Conservation (phyloP, 202 grass and related monocot genomes). For the Miscanthus sacchariflorus region DNA sequence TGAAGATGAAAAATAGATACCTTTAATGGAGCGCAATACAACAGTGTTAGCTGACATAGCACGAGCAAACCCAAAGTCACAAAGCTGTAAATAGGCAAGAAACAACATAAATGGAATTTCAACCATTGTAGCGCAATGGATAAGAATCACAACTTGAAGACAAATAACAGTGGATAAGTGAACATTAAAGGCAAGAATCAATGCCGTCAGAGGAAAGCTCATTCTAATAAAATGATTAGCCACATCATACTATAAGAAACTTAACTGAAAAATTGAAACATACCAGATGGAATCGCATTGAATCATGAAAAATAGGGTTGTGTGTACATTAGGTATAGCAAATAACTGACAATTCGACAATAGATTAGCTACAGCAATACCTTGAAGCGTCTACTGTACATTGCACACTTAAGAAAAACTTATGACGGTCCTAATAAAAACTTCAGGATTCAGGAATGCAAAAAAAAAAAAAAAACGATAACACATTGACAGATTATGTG, state of each 20-base stretch:
- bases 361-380: not conserved
- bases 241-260: conserved; percentile 6
- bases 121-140: conserved; percentile 36
- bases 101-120: not conserved
- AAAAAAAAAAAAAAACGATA: not conserved
- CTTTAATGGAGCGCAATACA: conserved; percentile 96
- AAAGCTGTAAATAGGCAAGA: conserved; percentile 67
- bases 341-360: not conserved
- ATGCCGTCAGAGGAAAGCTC: conserved; percentile 13
- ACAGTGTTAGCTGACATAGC: conserved; percentile 99
- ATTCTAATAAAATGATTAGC: not conserved
- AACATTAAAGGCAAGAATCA: not conserved
- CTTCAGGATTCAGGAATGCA: not conserved
- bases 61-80: conserved; percentile 98
- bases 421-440: conserved; percentile 5
- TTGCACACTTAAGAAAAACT: conserved; percentile 7
- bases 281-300: not conserved
- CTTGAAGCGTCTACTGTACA: conserved; percentile 11
- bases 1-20: conserved; percentile 50
- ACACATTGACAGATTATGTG: not conserved
- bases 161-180: conserved; percentile 21
- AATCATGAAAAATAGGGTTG: conserved; percentile 22
- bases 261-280: conserved; percentile 12
- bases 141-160: conserved; percentile 28
- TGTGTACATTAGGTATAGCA: conserved; percentile 5